Evolutionary conservation across 169 alveolate genomes (phyloP).

Genomic region (Eimeria falciformis): DNA sequence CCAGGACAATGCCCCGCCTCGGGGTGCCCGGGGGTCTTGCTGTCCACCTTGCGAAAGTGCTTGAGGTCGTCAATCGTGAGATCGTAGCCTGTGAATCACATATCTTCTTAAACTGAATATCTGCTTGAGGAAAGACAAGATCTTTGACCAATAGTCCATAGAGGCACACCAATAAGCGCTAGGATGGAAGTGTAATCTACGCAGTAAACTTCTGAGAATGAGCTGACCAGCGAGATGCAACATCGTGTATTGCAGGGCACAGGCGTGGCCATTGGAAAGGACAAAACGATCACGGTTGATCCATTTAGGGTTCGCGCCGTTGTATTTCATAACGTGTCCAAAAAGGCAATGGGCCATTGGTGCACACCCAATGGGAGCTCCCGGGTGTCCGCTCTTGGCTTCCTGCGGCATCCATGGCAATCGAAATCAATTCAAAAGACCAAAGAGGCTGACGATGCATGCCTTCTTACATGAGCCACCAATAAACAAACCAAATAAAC

Average conservation of each 20-base stretch:
- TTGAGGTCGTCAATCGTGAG: constrained; percentile 83
- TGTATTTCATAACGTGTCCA: constrained; percentile 84
- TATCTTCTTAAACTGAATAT: no score
- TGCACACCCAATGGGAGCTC: constrained; percentile 91
- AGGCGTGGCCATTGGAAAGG: constrained; percentile 89
- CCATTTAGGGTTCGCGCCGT: constrained; percentile 85
- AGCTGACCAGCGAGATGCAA: constrained; percentile 83
- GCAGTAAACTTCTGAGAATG: no score
- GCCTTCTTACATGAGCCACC: not conserved
- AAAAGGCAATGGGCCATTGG: constrained; percentile 88
- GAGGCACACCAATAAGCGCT: no score
- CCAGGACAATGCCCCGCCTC: constrained; percentile 78
- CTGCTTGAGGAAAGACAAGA: no score
- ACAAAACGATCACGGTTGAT: constrained; percentile 86
- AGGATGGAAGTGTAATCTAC: no score
- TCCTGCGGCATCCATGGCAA: constrained; percentile 53
- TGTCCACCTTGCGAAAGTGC: constrained; percentile 83
- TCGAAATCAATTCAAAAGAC: not conserved
- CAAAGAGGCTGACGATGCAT: not conserved
- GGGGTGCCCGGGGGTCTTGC: constrained; percentile 89
- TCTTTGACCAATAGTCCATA: no score
- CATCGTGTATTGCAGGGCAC: constrained; percentile 87
- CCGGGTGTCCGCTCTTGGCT: constrained; percentile 90
- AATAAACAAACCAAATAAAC: not conserved
- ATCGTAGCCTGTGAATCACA: constrained; percentile 80